Evolutionary conservation across 2,329 filamentous ascomycete genomes (phyloP).

Genomic region (Arthrobotrys entomopaga): DNA sequence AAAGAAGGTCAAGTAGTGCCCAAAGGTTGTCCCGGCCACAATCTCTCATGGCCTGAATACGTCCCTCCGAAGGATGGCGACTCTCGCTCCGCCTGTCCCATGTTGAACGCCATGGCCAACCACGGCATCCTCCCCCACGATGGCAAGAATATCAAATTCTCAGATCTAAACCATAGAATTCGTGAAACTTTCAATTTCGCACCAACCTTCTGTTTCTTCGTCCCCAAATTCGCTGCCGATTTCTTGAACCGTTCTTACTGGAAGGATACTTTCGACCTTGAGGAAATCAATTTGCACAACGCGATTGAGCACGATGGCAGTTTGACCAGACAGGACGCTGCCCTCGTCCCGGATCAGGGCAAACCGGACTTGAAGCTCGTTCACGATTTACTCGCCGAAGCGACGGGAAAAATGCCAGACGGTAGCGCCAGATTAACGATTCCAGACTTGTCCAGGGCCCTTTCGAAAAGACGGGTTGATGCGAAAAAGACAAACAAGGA

Average conservation of each 20-base stretch:
- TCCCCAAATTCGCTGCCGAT: slow-evolving; percentile 62
- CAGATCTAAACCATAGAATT: slow-evolving; percentile 63
- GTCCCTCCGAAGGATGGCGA: slow-evolving; percentile 61
- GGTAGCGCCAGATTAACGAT: slow-evolving; percentile 61
- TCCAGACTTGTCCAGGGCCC: slow-evolving; percentile 60
- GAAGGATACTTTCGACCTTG: slow-evolving; percentile 56
- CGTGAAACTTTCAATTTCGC: slow-evolving; percentile 64
- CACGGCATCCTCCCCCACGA: slow-evolving; percentile 66
- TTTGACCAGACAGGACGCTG: slow-evolving; percentile 61
- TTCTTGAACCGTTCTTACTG: slow-evolving; percentile 60
- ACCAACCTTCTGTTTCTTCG: slow-evolving; percentile 57
- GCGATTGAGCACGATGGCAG: slow-evolving; percentile 56
- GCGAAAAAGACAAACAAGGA: slow-evolving; percentile 61
- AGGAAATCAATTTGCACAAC: slow-evolving; percentile 55
- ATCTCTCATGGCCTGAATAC: slow-evolving; percentile 62
- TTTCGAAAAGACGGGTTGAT: slow-evolving; percentile 60
- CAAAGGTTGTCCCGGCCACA: slow-evolving; percentile 60
- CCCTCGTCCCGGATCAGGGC: slow-evolving; percentile 61
- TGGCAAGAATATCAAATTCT: slow-evolving; percentile 63
- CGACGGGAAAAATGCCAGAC: slow-evolving; percentile 61
- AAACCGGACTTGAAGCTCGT: slow-evolving; percentile 62
- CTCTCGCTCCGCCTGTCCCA: slow-evolving; percentile 64
- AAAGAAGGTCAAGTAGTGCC: slow-evolving; percentile 62
- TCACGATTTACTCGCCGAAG: slow-evolving; percentile 60
- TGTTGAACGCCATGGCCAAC: slow-evolving; percentile 68